Conservation (phyloP, 2,329 filamentous ascomycete species). For the Geosmithia morbida region DNA sequence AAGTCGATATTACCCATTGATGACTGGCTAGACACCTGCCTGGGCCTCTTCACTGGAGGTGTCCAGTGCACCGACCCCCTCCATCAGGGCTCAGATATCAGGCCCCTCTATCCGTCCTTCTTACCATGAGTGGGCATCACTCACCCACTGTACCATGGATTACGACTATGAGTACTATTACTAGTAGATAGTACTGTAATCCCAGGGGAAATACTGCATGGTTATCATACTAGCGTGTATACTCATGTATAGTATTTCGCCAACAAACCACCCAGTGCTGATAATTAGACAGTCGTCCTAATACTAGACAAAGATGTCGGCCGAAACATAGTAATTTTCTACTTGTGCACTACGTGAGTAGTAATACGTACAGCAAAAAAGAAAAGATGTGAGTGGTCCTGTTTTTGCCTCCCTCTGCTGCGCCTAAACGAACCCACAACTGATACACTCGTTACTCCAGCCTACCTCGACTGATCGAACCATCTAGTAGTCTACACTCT, state of each 20-base stretch:
- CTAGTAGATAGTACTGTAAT: neutral
- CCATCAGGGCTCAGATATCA: neutral
- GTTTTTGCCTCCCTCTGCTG: neutral
- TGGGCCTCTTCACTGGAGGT: too few relatives aligned
- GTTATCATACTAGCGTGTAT: neutral
- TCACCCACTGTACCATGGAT: neutral
- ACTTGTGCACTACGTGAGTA: neutral
- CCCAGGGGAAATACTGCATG: neutral
- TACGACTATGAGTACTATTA: too few relatives aligned
- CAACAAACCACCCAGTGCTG: too few relatives aligned
- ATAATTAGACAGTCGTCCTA: too few relatives aligned
- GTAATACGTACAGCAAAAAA: neutral
- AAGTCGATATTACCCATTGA: too few relatives aligned
- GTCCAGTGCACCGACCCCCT: neutral
- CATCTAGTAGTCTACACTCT: neutral
- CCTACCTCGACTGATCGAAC: neutral
- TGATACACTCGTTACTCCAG: neutral
- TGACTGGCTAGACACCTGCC: neutral
- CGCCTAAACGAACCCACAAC: neutral
- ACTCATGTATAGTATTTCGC: neutral
- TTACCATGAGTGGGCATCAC: neutral
- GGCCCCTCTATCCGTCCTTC: neutral
- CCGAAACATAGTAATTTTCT: neutral
- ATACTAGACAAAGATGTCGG: too few relatives aligned
- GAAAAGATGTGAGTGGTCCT: neutral